Base-by-base conservation (phyloP, 306 rosid genomes). In the Quercus parvula region DNA sequence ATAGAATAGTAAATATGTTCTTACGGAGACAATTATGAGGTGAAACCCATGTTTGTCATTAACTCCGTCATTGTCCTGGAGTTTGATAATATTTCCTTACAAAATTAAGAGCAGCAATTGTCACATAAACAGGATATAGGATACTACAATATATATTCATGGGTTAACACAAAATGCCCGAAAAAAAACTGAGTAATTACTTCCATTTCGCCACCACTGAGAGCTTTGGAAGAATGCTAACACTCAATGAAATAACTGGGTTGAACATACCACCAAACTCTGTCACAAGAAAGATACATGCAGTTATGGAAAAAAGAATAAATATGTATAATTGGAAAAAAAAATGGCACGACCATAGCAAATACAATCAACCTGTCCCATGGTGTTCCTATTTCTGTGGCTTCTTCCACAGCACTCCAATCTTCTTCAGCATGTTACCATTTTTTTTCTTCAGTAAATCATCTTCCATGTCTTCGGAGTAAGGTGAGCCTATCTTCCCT, bases 381-480 rank as follows among this genome's bases (percentile, higher is more conserved):
- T 54, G 56, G 33, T 46, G 13, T 41, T 54, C 54, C 86, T 89
- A 90, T 75, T 95, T 96, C 28, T 93, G 94, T 73, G 97, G 98
- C 81, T 91, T 96, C 93, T 96, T 96, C 99, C 99, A 96, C 11
- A 96, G 85, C 74, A 91, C 96, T 1, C 99, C 99, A 55, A 96
- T 88, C 90, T 96, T 96, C 92, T 93, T 96, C 71, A 96, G 87
- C 99, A 96, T 73, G 81, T 96, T 96, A 13, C 96, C 96, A 82
- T 96, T 91, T 81, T 96, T 96, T 96, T 96, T 96, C 74, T 92
- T 94, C 78, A 88, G 90, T 56, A 87, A 85, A 28, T 93, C 97
- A 56, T 96, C 97, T 75, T 93, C 95, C 51, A 86, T 79, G 31
- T 93, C 93, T 66, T 87, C 96, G 8, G 86, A 57, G 85, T 64